Percentiles rank a stretch among this genome's conserved stretches.
Conservation (phyloP, 2,329 filamentous ascomycete genomes). For the Pseudocercospora fijiensis region DNA sequence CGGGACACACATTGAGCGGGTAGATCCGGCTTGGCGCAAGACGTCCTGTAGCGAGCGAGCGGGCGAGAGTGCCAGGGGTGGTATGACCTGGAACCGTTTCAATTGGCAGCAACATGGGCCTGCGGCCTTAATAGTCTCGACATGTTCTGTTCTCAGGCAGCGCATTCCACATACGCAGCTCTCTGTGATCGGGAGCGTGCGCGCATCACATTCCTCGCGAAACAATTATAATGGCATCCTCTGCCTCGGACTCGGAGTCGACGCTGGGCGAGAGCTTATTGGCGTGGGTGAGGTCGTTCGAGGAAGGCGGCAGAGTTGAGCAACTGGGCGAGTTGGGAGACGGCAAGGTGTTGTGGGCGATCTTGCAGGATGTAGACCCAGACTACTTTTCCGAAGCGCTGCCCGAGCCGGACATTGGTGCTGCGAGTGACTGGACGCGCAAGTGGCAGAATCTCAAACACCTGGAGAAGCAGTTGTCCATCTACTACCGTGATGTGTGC, state of each 20-base stretch:
- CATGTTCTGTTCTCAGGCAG: neutral
- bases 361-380: conserved; percentile 49
- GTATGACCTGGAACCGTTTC: neutral
- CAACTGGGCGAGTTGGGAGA: conserved; percentile 48
- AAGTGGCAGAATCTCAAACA: conserved; percentile 56
- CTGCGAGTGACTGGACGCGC: conserved; percentile 51
- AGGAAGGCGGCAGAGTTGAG: conserved; percentile 39
- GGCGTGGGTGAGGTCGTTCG: conserved; percentile 48
- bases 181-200: neutral
- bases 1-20: too few species aligned
- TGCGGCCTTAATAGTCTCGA: neutral
- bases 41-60: neutral
- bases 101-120: neutral
- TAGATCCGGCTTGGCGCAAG: neutral
- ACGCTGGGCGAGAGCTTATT: conserved; percentile 34
- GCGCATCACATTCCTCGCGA: neutral
- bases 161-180: neutral
- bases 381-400: conserved; percentile 51
- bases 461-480: conserved; percentile 49
- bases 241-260: conserved; percentile 20
- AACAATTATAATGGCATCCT: conserved; percentile 25
- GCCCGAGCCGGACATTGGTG: conserved; percentile 46
- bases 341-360: conserved; percentile 50
- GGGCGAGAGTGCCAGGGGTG: too few species aligned
- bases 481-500: conserved; percentile 50